A percentile compares a stretch with the other conserved stretches of the same genome.
These are phyloP conservation scores for Globisporangium perplexum DNA, from an alignment of 352 stramenopile genomes.

Conservation along the genomic window DNA sequence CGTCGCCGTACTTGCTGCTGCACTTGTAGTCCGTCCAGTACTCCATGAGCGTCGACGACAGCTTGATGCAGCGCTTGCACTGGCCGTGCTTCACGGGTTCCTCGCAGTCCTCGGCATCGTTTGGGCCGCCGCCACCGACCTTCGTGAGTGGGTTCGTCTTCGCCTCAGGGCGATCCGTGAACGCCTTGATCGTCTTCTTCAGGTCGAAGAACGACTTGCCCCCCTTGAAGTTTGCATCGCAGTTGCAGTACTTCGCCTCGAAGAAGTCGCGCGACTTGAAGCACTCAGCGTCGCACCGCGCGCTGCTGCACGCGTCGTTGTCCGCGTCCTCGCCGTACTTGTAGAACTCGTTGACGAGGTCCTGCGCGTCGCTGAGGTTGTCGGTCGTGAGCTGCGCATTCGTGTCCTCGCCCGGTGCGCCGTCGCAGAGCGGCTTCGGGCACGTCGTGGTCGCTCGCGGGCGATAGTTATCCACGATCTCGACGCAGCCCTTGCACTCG, in stretches of 20 bases:
- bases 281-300: conserved; percentile 37
- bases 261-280: conserved; percentile 43
- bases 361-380: conserved; percentile 25
- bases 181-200: conserved; percentile 16
- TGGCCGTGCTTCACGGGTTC: conserved; percentile 21
- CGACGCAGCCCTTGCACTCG: conserved; percentile 43
- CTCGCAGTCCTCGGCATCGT: conserved; percentile 20
- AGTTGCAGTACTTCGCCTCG: conserved; percentile 14
- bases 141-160: conserved; percentile 35
- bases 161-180: conserved; percentile 13
- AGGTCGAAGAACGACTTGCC: conserved; percentile 31
- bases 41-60: conserved; percentile 42
- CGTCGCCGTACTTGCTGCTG: conserved; percentile 33
- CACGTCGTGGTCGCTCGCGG: conserved; percentile 31
- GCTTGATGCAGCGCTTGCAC: conserved; percentile 46
- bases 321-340: conserved; percentile 29
- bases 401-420: conserved; percentile 1
- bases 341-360: conserved; percentile 25
- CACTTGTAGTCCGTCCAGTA: conserved; percentile 67
- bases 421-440: conserved; percentile 33
- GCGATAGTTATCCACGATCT: conserved; percentile 47
- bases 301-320: conserved; percentile 51
- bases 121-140: neutral
- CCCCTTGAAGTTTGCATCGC: conserved; percentile 3
- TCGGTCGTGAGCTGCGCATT: conserved; percentile 21